phyloP scores from a whole-genome alignment of 2,329 filamentous ascomycete species.

The Fusarium coffeatum region DNA sequence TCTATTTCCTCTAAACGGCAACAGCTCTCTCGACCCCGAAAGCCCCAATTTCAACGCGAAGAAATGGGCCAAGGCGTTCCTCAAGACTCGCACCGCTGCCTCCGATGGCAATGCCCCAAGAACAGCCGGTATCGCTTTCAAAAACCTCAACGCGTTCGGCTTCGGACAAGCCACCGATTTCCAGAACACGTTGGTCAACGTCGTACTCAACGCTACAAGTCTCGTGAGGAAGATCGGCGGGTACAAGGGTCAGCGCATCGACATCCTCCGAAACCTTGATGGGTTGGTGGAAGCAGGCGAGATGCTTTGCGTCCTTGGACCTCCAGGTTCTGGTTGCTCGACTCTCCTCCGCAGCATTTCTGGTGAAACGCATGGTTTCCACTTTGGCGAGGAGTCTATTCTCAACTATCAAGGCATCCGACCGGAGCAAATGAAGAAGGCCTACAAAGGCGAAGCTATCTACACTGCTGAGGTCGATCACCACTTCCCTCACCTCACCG shows the following conservation, averaged over 20 bases:
- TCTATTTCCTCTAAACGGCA: constrained; percentile 37
- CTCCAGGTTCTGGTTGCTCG: constrained; percentile 76
- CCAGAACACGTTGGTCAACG: constrained; percentile 71
- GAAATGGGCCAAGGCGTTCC: constrained; percentile 57
- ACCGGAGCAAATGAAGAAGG: constrained; percentile 76
- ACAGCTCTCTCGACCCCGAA: constrained; percentile 52
- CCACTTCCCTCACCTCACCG: constrained; percentile 78
- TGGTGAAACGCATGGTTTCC: constrained; percentile 81
- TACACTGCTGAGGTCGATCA: constrained; percentile 85
- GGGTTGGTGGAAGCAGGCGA: constrained; percentile 74
- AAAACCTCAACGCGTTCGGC: constrained; percentile 72
- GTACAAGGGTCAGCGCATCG: constrained; percentile 64
- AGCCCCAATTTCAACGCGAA: constrained; percentile 55
- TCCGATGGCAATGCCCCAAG: constrained; percentile 64
- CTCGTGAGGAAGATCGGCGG: constrained; percentile 62
- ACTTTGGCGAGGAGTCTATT: constrained; percentile 72
- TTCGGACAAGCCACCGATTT: constrained; percentile 74
- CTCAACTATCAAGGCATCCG: constrained; percentile 78
- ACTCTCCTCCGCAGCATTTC: constrained; percentile 84
- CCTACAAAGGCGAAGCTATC: constrained; percentile 82
- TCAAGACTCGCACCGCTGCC: constrained; percentile 32
- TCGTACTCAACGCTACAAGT: constrained; percentile 60
- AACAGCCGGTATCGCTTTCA: constrained; percentile 71
- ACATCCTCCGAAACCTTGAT: constrained; percentile 73
- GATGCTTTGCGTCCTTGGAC: constrained; percentile 78